phyloP scores from a whole-genome alignment of 2,329 filamentous ascomycete genomes.

The Ceratocystiopsis sp. region DNA sequence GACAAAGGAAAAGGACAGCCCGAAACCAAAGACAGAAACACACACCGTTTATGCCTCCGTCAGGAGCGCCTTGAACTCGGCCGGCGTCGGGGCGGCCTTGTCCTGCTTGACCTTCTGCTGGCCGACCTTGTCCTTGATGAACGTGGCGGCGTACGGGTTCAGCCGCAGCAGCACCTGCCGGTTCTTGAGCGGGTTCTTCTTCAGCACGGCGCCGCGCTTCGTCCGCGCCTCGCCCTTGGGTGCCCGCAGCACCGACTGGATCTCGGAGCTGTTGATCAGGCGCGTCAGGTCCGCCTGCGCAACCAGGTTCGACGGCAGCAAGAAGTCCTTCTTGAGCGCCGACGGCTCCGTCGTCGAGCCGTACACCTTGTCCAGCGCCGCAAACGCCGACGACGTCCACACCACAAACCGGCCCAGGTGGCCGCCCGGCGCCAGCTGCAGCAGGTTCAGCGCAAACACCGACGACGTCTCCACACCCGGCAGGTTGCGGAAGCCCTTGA shows the following conservation, averaged over 20 bases:
- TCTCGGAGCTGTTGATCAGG: conserved; percentile 98
- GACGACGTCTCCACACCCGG: conserved; percentile 93
- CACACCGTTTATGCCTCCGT: conserved; percentile 9
- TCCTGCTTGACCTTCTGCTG: conserved; percentile 34
- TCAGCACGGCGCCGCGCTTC: conserved; percentile 84
- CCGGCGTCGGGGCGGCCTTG: conserved; percentile 12
- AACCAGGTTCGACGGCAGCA: conserved; percentile 83
- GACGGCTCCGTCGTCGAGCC: conserved; percentile 80
- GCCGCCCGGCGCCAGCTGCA: conserved; percentile 96
- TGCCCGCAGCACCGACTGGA: conserved; percentile 86
- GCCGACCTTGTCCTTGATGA: conserved; percentile 72
- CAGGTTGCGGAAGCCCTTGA: conserved; percentile 96
- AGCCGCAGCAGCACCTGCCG: conserved; percentile 96
- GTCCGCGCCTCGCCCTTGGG: conserved; percentile 80
- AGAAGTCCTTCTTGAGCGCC: conserved; percentile 96
- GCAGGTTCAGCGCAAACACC: conserved; percentile 89
- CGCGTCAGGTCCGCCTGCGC: conserved; percentile 89
- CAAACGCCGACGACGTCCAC: conserved; percentile 96
- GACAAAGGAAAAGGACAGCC: not conserved
- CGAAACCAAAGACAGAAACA: no score
- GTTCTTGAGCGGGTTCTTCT: conserved; percentile 99
- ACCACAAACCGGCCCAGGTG: conserved; percentile 98
- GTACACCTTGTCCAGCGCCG: conserved; percentile 93
- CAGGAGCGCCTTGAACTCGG: conserved; percentile 13
- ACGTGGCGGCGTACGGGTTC: conserved; percentile 92